Evolutionary conservation across 2,329 filamentous ascomycete species (phyloP), one percentile per base, ranked within the genome.

Genomic region (Xylaria arbuscula): DNA sequence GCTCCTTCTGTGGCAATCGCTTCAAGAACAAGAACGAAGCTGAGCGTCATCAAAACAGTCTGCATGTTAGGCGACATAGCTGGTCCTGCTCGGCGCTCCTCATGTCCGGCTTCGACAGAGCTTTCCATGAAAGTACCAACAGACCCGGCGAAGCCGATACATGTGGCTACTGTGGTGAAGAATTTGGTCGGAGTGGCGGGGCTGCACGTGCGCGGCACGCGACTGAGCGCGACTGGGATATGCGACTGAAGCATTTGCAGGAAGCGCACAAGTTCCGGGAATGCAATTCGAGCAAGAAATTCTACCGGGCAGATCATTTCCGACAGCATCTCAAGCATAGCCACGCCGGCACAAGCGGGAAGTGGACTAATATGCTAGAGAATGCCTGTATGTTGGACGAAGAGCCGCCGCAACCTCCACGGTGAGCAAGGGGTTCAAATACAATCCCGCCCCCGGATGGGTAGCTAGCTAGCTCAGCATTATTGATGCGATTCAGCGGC

Each of bases 1-100:
- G 95, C 80, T 87, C 89, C 34, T 98, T 93, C 79, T 98, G 95
- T 80, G 92, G 92, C 50, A 98, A 98, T 78, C 90, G 95, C 11
- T 98, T 98, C 85, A 98, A 98, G 82, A 98, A 98, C 83, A 98
- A 98, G 82, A 98, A 98, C 76, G 96, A 98, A 82, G 94, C 94
- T 2, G 95, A 98, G 80, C 89, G 96, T 38, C 95, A 98, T 78
- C 94, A 97, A 77, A 98, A 98, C 77, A 97, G 94, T 15, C 88
- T 98, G 11, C 95, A 98, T 80, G 87, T 98, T 9, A 90, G 95
- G 40, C 90, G 92, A 28, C 94, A 98, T 81, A 98, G 94, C 57
- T 99, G 96, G 96, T 98, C 95, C 11, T 99, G 96, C 80, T 94
- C 94, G 38, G 93, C 94, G 0, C 88, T 99, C 32, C 73, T 78